Evolutionary conservation across 2,329 filamentous ascomycete species (phyloP).

Genomic region (Colletotrichum sp.): DNA sequence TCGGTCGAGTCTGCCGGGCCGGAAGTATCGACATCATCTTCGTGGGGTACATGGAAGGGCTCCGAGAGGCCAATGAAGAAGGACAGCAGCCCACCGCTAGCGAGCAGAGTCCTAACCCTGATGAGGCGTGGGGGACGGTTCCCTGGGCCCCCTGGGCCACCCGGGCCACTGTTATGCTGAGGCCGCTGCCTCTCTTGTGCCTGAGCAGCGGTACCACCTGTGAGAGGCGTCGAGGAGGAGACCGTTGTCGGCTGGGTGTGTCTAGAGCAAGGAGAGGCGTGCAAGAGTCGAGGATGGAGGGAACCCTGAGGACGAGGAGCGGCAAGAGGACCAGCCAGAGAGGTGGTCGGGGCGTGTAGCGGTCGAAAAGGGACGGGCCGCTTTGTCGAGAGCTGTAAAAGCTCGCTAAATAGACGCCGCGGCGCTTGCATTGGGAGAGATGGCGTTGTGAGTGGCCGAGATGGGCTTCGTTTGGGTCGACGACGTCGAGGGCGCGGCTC

Average conservation of each 20-base stretch:
- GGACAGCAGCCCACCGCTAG: slow-evolving; percentile 21
- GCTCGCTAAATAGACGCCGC: slow-evolving; percentile 20
- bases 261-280: slow-evolving; percentile 7
- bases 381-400: slow-evolving; percentile 11
- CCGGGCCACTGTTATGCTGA: background rate
- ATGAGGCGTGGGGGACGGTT: background rate
- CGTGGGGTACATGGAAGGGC: slow-evolving; percentile 5
- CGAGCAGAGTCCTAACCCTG: slow-evolving; percentile 13
- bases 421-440: slow-evolving; percentile 16
- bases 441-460: slow-evolving; percentile 7
- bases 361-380: slow-evolving; percentile 12
- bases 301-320: background rate
- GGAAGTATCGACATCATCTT: slow-evolving; percentile 3
- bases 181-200: background rate
- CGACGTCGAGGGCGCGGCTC: slow-evolving; percentile 19
- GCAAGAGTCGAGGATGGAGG: background rate
- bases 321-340: background rate
- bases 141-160: background rate
- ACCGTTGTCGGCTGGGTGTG: slow-evolving; percentile 14
- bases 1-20: slow-evolving; percentile 22
- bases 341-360: background rate
- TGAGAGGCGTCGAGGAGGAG: background rate
- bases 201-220: background rate
- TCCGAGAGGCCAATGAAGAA: slow-evolving; percentile 21
- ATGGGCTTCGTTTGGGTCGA: slow-evolving; percentile 17